phyloP scores from a whole-genome alignment of 805 yeast genomes.

The Sugiyamaella chiloensis region DNA sequence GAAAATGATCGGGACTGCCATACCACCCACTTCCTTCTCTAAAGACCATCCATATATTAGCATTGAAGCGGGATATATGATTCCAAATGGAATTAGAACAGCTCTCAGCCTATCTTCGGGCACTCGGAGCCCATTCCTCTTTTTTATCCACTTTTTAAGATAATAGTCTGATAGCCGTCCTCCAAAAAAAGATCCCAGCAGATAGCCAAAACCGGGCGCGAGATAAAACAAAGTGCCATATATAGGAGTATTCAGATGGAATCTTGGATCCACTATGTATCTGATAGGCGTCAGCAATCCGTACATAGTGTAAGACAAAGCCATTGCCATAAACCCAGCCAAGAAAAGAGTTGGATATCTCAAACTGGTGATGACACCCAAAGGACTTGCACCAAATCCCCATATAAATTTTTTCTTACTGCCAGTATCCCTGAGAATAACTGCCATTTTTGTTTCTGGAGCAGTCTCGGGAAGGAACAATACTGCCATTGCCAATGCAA shows the following conservation, averaged over 20 bases:
- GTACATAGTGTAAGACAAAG: constrained; percentile 50
- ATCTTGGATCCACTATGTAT: constrained; percentile 54
- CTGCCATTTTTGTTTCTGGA: constrained; percentile 10
- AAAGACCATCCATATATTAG: constrained; percentile 55
- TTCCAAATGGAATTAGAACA: constrained; percentile 39
- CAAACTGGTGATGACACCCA: constrained; percentile 43
- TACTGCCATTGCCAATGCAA: constrained; percentile 36
- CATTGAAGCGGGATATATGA: constrained; percentile 44
- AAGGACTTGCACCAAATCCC: constrained; percentile 43
- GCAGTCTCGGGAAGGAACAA: constrained; percentile 45
- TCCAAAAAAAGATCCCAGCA: constrained; percentile 49
- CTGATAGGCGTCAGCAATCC: constrained; percentile 53
- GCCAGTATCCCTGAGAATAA: constrained; percentile 6
- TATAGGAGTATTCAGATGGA: constrained; percentile 46
- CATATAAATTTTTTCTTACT: constrained; percentile 35
- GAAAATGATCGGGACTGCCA: constrained; percentile 50
- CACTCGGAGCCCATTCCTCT: constrained; percentile 41
- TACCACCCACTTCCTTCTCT: constrained; percentile 50
- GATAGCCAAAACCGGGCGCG: constrained; percentile 56
- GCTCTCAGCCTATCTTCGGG: constrained; percentile 54
- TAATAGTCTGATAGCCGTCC: constrained; percentile 51
- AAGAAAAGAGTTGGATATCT: constrained; percentile 37
- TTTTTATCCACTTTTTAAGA: constrained; percentile 43
- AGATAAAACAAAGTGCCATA: constrained; percentile 52
- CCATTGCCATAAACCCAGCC: constrained; percentile 35